These are phyloP conservation scores for Orobanche coerulescens DNA, from an alignment of 257 asterid genomes.

Conservation along the genomic window DNA sequence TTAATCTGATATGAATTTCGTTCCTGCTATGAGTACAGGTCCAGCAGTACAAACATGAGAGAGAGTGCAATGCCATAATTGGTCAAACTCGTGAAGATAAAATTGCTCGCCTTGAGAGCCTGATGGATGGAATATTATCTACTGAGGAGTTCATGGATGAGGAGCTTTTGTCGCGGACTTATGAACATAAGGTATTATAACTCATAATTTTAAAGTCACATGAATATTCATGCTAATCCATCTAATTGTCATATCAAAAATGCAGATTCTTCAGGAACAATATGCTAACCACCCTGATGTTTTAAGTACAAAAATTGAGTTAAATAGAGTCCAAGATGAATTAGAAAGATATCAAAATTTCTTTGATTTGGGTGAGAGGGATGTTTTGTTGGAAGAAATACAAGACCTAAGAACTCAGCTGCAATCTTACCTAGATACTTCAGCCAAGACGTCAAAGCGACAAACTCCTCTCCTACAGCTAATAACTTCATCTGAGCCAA, in stretches of 20 bases:
- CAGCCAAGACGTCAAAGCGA: conserved; percentile 48
- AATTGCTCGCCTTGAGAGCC: conserved; percentile 87
- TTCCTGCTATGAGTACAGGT: conserved; percentile 40
- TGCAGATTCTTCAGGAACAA: conserved; percentile 78
- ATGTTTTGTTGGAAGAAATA: conserved; percentile 83
- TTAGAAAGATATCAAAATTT: conserved; percentile 73
- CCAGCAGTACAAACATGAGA: conserved; percentile 96
- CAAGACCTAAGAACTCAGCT: conserved; percentile 79
- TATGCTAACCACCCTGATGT: conserved; percentile 90
- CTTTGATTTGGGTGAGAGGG: conserved; percentile 95
- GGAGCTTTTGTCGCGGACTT: conserved; percentile 56
- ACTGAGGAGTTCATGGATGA: conserved; percentile 89
- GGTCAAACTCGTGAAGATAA: conserved; percentile 92
- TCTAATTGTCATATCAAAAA: conserved; percentile 20
- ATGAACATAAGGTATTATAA: conserved; percentile 72
- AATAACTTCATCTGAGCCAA: conserved; percentile 59
- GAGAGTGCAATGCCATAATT: conserved; percentile 85
- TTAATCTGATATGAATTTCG: conserved; percentile 15
- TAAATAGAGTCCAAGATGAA: conserved; percentile 72
- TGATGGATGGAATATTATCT: conserved; percentile 86
- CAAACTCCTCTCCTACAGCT: conserved; percentile 52
- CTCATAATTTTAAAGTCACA: background rate
- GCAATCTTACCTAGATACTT: conserved; percentile 61
- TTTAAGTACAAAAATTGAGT: conserved; percentile 62
- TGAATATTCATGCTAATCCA: conserved; percentile 19